Evolutionary conservation across 495 filamentous ascomycete genomes (phyloP), one percentile per base, ranked within the genome.

Genomic region (Sporormia fimetaria): DNA sequence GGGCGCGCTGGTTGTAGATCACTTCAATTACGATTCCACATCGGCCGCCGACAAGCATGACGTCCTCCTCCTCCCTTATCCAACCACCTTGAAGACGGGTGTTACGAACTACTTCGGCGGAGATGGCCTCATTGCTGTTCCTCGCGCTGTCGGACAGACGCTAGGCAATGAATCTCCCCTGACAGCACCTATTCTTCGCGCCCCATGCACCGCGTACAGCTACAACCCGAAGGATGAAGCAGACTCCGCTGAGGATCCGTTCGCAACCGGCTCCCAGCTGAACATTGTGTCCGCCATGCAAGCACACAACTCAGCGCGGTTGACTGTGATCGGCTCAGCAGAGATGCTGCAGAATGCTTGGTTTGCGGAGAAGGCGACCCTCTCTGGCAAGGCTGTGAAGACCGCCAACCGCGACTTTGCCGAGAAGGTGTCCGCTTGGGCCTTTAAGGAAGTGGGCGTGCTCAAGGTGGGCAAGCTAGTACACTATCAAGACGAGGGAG

Each of bases 211-310:
- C 22, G 80, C 87, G 51, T 98, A 98, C 66, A 80, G 73, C 55
- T 95, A 94, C 68, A 93, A 92, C 63, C 81, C 86, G 22, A 90
- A 92, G 69, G 86, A 95, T 42, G 85, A 93, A 45, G 57, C 66
- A 22, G 76, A 79, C 30, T 60, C 64, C 10, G 65, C 82, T 17
- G 87, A 93, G 40, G 83, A 87, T 29, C 79, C 85, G 40, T 87
- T 86, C 62, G 83, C 77, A 18, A 78, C 76, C 39, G 92, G 90
- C 32, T 63, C 68, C 42, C 90, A 96, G 67, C 65, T 98, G 41
- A 70, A 75, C 32, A 68, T 96, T 10, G 75, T 92, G 8, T 82
- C 84, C 11, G 70, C 81, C 15, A 64, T 95, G 66, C 90, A 96
- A 63, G 82, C 84, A 15, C 78, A 86, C 56, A 96, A 95, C 65